Conservation (phyloP, 495 filamentous ascomycete genomes). For the Hypoxylon trugodes region DNA sequence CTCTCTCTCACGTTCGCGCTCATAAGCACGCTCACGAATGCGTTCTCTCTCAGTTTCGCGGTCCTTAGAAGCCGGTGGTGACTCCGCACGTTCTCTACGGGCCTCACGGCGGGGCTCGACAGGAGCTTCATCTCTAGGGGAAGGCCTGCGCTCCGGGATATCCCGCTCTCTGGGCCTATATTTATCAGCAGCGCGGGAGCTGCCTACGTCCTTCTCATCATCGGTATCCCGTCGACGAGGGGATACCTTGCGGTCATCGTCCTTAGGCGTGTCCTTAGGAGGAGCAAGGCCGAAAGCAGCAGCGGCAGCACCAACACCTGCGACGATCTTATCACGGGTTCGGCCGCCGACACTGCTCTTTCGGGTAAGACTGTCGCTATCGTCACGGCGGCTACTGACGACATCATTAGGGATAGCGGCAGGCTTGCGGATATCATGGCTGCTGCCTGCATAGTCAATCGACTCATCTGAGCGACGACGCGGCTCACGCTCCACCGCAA, state of each 20-base stretch:
- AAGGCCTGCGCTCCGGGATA: constrained; percentile 22
- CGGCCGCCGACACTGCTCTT: constrained; percentile 38
- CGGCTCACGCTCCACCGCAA: constrained; percentile 40
- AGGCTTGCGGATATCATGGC: constrained; percentile 32
- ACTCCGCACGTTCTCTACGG: constrained; percentile 32
- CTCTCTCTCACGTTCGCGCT: constrained; percentile 34
- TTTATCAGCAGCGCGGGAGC: constrained; percentile 24
- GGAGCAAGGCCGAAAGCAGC: constrained; percentile 48
- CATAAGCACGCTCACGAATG: constrained; percentile 14
- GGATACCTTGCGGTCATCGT: constrained; percentile 47
- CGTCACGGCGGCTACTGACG: constrained; percentile 17
- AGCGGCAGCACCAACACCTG: constrained; percentile 49
- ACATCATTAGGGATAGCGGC: background rate
- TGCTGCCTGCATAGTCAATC: constrained; percentile 25
- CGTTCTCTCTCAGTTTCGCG: constrained; percentile 40
- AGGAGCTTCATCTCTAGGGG: constrained; percentile 35
- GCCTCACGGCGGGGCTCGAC: constrained; percentile 42
- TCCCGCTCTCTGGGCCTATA: constrained; percentile 36
- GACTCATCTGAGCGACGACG: constrained; percentile 51
- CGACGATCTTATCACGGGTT: constrained; percentile 48
- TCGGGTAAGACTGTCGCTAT: constrained; percentile 35
- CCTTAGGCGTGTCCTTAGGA: constrained; percentile 29
- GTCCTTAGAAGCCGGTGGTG: constrained; percentile 41
- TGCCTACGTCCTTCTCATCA: constrained; percentile 32
- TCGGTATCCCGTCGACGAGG: constrained; percentile 34